These are phyloP conservation scores for Citrus glauca DNA, from an alignment of 345 rosid species.

Conservation along the genomic window DNA sequence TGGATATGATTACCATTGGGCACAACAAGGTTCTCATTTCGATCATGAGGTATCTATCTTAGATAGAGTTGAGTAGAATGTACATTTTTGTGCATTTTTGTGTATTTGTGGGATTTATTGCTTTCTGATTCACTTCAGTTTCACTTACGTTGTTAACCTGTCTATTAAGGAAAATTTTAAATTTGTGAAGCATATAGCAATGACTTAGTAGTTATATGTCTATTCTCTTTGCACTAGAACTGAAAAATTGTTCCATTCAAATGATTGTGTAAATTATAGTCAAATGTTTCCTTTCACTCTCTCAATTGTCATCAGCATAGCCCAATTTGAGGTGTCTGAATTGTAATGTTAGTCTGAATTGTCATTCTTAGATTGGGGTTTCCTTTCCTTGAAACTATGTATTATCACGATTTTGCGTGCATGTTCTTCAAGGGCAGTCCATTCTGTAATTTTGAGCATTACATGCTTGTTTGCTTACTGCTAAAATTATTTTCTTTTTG, in stretches of 20 bases:
- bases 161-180: not conserved
- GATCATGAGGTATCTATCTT: constrained; percentile 57
- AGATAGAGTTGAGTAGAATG: not conserved
- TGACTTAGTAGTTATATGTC: not conserved
- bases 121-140: constrained; percentile 1
- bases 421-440: not conserved
- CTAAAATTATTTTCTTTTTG: not conserved
- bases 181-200: not conserved
- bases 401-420: not conserved
- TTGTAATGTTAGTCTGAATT: not conserved
- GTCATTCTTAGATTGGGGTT: not conserved
- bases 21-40: constrained; percentile 51
- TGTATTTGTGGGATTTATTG: not conserved
- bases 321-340: not conserved
- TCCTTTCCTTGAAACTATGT: not conserved
- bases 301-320: too few species aligned
- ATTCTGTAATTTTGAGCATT: not conserved
- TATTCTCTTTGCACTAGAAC: not conserved
- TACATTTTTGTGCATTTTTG: not conserved
- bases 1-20: constrained; percentile 87
- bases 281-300: too few species aligned
- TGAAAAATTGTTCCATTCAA: not conserved
- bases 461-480: not conserved
- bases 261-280: too few species aligned
- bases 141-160: not conserved